A percentile compares a stretch with the other conserved stretches of the same genome.
Conservation (phyloP, 306 rosid species). For the Gillenia trifoliata region DNA sequence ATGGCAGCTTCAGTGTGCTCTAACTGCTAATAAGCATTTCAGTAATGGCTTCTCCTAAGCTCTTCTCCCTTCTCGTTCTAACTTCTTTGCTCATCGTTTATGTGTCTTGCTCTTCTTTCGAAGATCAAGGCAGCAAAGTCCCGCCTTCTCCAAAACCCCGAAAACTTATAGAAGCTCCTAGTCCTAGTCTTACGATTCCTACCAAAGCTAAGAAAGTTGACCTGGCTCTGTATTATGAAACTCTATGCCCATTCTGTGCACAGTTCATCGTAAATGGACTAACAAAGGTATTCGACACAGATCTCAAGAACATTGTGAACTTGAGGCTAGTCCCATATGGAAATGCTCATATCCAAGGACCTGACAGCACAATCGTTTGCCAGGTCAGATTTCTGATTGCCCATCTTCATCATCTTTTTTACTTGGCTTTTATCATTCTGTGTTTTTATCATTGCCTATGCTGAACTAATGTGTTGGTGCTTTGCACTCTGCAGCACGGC, state of each 20-base stretch:
- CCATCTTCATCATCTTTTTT: neutral
- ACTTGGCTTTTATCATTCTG: neutral
- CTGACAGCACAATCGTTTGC: slow-evolving; percentile 34
- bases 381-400: slow-evolving; percentile 41
- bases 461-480: neutral
- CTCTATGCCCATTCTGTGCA: slow-evolving; percentile 73
- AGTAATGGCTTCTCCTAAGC: slow-evolving; percentile 1
- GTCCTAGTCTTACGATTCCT: neutral
- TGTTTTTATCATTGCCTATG: neutral
- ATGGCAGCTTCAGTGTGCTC: neutral
- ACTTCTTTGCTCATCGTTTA: neutral
- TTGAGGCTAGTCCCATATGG: slow-evolving; percentile 89
- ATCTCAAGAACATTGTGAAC: slow-evolving; percentile 52
- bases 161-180: neutral
- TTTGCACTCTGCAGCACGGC: slow-evolving; percentile 60
- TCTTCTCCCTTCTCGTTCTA: neutral
- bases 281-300: slow-evolving; percentile 53
- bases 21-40: neutral
- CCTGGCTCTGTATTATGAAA: slow-evolving; percentile 63
- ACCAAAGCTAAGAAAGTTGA: slow-evolving; percentile 34
- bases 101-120: neutral
- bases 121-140: neutral
- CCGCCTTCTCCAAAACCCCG: neutral
- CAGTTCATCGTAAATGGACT: slow-evolving; percentile 69
- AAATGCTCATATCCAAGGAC: slow-evolving; percentile 48